Evolutionary conservation across 163 green algal species (phyloP).

Genomic region (Volvox carteri): DNA sequence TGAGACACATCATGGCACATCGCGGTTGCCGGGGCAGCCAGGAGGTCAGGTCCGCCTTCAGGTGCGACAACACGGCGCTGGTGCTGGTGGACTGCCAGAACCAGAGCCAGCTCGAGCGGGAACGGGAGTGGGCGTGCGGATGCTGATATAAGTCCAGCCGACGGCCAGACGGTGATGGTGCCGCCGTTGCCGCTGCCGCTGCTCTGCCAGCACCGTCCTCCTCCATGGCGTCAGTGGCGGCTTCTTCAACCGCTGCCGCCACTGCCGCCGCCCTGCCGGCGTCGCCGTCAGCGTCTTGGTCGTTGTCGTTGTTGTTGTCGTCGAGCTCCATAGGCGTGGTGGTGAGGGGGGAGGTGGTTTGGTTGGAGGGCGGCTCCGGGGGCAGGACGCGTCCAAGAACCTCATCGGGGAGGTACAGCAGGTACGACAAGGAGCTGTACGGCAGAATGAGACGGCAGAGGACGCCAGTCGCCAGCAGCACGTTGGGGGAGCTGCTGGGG

Average conservation of each 20-base stretch:
- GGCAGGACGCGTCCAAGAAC: conserved; percentile 7
- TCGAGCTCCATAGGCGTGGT: conserved; percentile 16
- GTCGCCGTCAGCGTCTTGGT: too few species aligned
- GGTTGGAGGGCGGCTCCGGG: background rate
- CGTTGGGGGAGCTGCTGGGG: conserved; percentile 18
- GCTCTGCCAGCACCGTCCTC: background rate
- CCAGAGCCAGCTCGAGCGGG: too few species aligned
- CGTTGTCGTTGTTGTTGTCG: too few species aligned
- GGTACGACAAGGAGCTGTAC: conserved; percentile 12
- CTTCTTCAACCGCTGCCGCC: too few species aligned
- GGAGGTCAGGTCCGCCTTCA: background rate
- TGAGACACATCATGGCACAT: background rate
- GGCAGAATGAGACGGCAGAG: conserved; percentile 48
- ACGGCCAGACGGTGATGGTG: too few species aligned
- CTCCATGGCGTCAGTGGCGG: background rate
- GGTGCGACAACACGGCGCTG: conserved; percentile 21
- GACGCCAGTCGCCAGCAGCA: conserved; percentile 25
- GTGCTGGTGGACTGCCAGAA: background rate
- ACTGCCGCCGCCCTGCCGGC: too few species aligned
- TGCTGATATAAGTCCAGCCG: too few species aligned
- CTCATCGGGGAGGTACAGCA: conserved; percentile 38
- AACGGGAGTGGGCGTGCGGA: background rate
- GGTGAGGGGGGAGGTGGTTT: background rate
- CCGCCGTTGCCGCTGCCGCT: background rate
- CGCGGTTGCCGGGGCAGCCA: conserved; percentile 40